Conservation (phyloP, 805 yeast genomes). For the Nakazawaea laoshanensis region DNA sequence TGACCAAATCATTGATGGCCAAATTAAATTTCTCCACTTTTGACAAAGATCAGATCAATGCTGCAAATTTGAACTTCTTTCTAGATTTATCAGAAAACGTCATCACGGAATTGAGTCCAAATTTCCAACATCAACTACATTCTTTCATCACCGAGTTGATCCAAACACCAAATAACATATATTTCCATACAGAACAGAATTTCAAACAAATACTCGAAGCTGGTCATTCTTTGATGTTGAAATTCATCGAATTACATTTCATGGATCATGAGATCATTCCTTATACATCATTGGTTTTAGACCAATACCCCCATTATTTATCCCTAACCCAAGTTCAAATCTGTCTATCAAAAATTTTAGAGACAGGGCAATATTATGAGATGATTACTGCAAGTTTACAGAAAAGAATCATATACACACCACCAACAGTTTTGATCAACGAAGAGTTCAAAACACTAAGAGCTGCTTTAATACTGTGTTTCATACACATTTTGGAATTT, state of each 20-base stretch:
- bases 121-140: slow-evolving; percentile 11
- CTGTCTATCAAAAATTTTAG: not conserved
- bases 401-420: slow-evolving; percentile 2
- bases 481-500: slow-evolving; percentile 46
- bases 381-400: slow-evolving; percentile 1
- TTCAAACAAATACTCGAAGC: slow-evolving; percentile 40
- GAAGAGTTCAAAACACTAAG: slow-evolving; percentile 23
- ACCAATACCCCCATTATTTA: slow-evolving; percentile 4
- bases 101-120: slow-evolving; percentile 23
- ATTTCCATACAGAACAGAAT: slow-evolving; percentile 9
- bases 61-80: slow-evolving; percentile 34
- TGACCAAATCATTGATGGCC: slow-evolving; percentile 22
- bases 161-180: slow-evolving; percentile 15
- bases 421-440: slow-evolving; percentile 15
- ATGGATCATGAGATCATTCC: too few relatives aligned
- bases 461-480: slow-evolving; percentile 36
- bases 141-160: slow-evolving; percentile 19
- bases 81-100: slow-evolving; percentile 38
- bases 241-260: slow-evolving; percentile 14
- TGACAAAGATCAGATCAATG: slow-evolving; percentile 20
- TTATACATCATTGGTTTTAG: slow-evolving; percentile 1
- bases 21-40: slow-evolving; percentile 18
- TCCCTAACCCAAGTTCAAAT: slow-evolving; percentile 2
- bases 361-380: slow-evolving; percentile 10
- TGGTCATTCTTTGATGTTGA: slow-evolving; percentile 51